Base-by-base conservation (phyloP, 192 early-diverging fungal species). In the Coemansia sp. region DNA sequence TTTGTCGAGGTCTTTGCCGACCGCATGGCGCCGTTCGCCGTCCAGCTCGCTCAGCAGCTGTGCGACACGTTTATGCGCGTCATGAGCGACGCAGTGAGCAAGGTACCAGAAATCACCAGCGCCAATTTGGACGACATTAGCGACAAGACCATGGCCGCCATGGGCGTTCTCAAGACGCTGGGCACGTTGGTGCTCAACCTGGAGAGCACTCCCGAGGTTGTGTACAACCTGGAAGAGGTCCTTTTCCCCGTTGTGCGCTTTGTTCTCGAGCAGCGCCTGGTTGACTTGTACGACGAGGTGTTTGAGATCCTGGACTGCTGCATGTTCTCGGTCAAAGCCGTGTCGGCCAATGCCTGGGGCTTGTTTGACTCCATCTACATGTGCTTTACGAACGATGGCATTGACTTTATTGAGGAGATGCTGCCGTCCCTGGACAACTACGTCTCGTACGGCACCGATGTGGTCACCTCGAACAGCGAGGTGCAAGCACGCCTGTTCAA, bases 361-460 rank as follows among this genome's bases (percentile, higher is more conserved):
- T 76, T 97, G 67, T 92, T 96, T 82, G 90, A 88, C 36, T 63
- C 88, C 69, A 88, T 96, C 62, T 92, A 92, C 84, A 72, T 70
- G 40, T 86, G 92, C 47, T 93, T 96, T 85, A 94, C 91, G 85
- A 87, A 83, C 47, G 91, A 91, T 71, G 92, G 91, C 39, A 84
- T 88, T 47, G 95, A 96, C 75, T 96, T 93, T 76, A 92, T 94
- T 78, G 91, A 94, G 50, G 95, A 95, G 72, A 95, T 99, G 88
- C 70, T 93, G 34, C 92, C 92, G n/a, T 90, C 91, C 27, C 87
- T 99, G 57, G 94, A 96, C 75, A 96, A 97, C 86, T 97, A 90
- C 68, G 89, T 97, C 46, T 87, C 90, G 9, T 95, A 91, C 67
- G 97, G 97, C 74, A 92, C 86, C 64, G 91, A 93, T 16, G 86